Percentiles rank a stretch among this genome's conserved stretches.
phyloP scores from a whole-genome alignment of 257 asterid genomes.

The Pogostemon cablin region DNA sequence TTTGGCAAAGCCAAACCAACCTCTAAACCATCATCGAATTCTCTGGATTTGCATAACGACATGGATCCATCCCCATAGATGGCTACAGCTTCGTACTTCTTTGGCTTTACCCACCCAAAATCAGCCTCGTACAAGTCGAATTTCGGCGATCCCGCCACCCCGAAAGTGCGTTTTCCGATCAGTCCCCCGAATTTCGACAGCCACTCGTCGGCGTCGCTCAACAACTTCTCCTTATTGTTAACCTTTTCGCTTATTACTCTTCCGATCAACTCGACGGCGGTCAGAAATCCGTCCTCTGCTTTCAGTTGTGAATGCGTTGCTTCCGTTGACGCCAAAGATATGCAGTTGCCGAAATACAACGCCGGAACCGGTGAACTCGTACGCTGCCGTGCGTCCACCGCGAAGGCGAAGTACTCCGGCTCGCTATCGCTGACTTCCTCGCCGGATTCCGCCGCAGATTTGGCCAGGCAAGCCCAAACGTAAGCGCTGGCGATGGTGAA shows the following conservation, averaged over 20 bases:
- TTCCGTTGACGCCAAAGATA: constrained; percentile 23
- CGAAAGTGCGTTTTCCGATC: constrained; percentile 34
- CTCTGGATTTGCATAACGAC: constrained; percentile 45
- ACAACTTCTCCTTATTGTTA: constrained; percentile 29
- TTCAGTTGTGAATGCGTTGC: constrained; percentile 34
- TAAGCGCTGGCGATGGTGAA: constrained; percentile 45
- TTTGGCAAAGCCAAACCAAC: constrained; percentile 42
- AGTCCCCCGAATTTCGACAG: constrained; percentile 1
- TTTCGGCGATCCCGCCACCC: constrained; percentile 50
- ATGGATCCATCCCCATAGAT: constrained; percentile 44
- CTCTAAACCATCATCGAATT: constrained; percentile 44
- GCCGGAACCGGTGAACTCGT: constrained; percentile 45
- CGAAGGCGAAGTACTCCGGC: constrained; percentile 41
- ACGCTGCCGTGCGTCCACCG: constrained; percentile 47
- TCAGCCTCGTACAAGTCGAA: constrained; percentile 44
- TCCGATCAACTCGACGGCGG: constrained; percentile 40
- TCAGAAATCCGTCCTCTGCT: constrained; percentile 38
- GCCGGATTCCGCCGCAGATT: constrained; percentile 33
- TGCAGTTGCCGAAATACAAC: constrained; percentile 47
- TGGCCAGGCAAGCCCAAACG: constrained; percentile 51
- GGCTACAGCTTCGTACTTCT: constrained; percentile 43
- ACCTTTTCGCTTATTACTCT: constrained; percentile 34
- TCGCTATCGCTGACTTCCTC: constrained; percentile 33
- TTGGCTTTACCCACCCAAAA: constrained; percentile 49
- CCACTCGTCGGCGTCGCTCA: constrained; percentile 43